Base-by-base conservation (phyloP, 2,329 filamentous ascomycete genomes). In the Ceratocystis huliohia region DNA sequence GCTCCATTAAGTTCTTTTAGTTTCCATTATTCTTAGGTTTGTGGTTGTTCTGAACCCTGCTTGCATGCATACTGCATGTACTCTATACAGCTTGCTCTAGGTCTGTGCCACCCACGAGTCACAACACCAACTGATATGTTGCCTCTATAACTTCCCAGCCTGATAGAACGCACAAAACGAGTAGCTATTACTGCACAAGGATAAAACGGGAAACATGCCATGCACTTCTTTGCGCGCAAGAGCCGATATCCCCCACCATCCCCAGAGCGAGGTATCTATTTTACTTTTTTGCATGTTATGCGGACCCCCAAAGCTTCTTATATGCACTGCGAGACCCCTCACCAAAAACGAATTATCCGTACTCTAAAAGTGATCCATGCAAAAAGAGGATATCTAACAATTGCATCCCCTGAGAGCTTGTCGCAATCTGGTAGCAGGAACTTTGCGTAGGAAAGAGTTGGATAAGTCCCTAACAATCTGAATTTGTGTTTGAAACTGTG, bases 21-120 rank as follows among this genome's bases (percentile, higher is more conserved):
- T 8, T 59, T 59, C 56, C 22, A 37, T 37, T 7, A 59, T 30
- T 20, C 56, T 33, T 59, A n/a, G 56, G 28, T 33, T 59, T 59
- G 56, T 59, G 56, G 13, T 59, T n/a, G 28, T 5, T 37, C 33
- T 59, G 56, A 33, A 37, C 56, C 56, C 56, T 59, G 56, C 56
- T 5, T 59, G 56, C 59, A 62, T 44, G 59, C 59, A 62, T 17
- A 15, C 59, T 62, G 41, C 59, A 62, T 62, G 59, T 46, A 62
- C 59, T 59, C 56, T 59, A 59, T n/a, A n/a, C 48, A 41, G 37
- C 13, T 15, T 28, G 20, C 59, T 62, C 59, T 62, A 33, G n/a
- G 41, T 62, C 59, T 62, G 33, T 62, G 59, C 59, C 59, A 59
- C 56, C 56, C 28, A 59, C 56, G 56, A 30, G 53, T n/a, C 56